These are phyloP conservation scores for Neltuma alba DNA, from an alignment of 306 rosid genomes.

Conservation along the genomic window DNA sequence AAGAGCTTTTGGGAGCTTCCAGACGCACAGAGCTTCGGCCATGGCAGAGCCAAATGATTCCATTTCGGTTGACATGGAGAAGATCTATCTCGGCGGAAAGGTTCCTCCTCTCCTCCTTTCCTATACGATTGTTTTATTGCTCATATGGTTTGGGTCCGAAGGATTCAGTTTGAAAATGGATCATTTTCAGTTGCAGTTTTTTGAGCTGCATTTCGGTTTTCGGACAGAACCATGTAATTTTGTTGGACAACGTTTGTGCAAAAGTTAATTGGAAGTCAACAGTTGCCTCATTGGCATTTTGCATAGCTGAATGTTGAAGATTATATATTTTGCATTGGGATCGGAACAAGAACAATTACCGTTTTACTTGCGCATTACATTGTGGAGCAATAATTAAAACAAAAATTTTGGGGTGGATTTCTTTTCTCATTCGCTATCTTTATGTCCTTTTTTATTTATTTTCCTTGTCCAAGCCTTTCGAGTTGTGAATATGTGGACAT, in stretches of 20 bases:
- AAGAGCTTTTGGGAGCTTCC: conserved; percentile 49
- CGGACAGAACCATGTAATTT: background rate
- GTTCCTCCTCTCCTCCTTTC: conserved; percentile 35
- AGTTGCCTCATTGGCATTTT: background rate
- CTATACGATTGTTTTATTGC: background rate
- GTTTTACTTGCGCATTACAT: conserved; percentile 19
- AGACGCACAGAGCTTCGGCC: conserved; percentile 56
- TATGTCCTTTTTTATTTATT: conserved; percentile 4
- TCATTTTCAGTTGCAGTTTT: background rate
- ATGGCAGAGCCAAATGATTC: conserved; percentile 76
- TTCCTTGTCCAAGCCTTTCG: conserved; percentile 6
- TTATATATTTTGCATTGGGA: conserved; percentile 27
- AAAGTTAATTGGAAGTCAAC: conserved; percentile 6
- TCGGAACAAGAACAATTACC: background rate
- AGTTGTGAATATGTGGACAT: conserved; percentile 24
- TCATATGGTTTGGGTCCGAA: conserved; percentile 22
- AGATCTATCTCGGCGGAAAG: conserved; percentile 98
- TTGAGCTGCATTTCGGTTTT: conserved; percentile 40
- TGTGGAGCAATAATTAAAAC: background rate
- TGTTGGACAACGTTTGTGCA: conserved; percentile 5
- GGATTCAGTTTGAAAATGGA: conserved; percentile 17
- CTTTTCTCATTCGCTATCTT: background rate
- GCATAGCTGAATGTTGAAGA: background rate
- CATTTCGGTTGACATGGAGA: conserved; percentile 81
- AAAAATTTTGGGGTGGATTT: background rate